Evolutionary conservation across 495 filamentous ascomycete genomes (phyloP).

Genomic region (Chaetomium tenue): DNA sequence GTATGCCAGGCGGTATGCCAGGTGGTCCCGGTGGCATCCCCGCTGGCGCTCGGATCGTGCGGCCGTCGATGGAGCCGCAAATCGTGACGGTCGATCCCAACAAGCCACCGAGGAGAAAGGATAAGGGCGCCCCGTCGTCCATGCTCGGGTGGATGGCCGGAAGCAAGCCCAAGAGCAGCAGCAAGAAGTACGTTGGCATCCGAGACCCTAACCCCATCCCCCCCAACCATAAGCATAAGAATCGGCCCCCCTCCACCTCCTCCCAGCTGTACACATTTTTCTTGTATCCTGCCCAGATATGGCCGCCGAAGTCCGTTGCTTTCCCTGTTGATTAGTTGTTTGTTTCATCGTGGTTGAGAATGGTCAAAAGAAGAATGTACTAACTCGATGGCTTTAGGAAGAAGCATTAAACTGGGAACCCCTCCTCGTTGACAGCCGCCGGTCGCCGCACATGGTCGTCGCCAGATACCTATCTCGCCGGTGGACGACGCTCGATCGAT

Average conservation of each 20-base stretch:
- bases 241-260: slow-evolving; percentile 1
- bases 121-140: neutral
- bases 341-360: neutral
- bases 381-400: slow-evolving; percentile 1
- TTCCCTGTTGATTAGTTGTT: neutral
- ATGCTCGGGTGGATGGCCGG: slow-evolving; percentile 45
- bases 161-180: slow-evolving; percentile 32
- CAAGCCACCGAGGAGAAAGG: slow-evolving; percentile 17
- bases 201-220: too few species aligned
- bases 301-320: slow-evolving; percentile 20
- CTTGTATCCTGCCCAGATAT: slow-evolving; percentile 1
- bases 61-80: slow-evolving; percentile 14
- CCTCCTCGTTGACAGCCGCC: neutral
- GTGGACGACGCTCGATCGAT: neutral
- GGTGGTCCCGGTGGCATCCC: slow-evolving; percentile 8
- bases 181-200: slow-evolving; percentile 37
- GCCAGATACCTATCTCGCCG: neutral
- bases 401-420: slow-evolving; percentile 9
- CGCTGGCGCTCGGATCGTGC: slow-evolving; percentile 1
- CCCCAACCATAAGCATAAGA: neutral
- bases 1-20: slow-evolving; percentile 1
- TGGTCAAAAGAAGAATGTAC: neutral
- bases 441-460: neutral
- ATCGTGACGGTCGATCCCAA: slow-evolving; percentile 23
- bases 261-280: slow-evolving; percentile 5